phyloP scores from a whole-genome alignment of 306 rosid genomes.

The Rosa multiflora region DNA sequence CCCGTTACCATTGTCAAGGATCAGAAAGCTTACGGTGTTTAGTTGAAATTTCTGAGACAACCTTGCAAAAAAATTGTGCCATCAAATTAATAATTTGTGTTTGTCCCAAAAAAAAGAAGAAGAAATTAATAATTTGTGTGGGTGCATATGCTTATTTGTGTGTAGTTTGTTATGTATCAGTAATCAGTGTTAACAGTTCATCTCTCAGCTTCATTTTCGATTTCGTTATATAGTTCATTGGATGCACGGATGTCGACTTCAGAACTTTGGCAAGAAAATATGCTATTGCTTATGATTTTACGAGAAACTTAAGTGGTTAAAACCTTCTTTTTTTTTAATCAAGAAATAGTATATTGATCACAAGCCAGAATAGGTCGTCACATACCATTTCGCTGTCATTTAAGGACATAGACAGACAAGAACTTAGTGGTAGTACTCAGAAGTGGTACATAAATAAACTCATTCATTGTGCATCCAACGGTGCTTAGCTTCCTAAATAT shows the following conservation, averaged over 20 bases:
- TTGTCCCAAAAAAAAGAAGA: not conserved
- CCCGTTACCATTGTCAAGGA: conserved; percentile 75
- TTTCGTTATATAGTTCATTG: not conserved
- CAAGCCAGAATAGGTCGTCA: too few species aligned
- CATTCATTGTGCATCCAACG: too few species aligned
- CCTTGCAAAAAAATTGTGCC: too few species aligned
- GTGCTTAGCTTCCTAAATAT: too few species aligned
- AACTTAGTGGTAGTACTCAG: too few species aligned
- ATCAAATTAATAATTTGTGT: not conserved
- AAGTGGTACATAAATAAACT: too few species aligned
- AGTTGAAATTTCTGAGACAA: not conserved
- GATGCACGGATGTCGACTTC: not conserved
- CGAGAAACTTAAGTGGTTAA: not conserved
- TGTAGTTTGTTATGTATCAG: not conserved
- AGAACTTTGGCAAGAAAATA: not conserved
- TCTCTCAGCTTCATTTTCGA: not conserved
- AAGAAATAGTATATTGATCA: too few species aligned
- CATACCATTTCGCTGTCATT: too few species aligned
- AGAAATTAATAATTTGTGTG: not conserved
- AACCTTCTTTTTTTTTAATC: too few species aligned
- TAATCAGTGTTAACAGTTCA: not conserved
- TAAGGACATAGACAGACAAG: too few species aligned
- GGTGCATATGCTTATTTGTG: not conserved
- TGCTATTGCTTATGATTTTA: not conserved
- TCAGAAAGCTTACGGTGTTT: conserved; percentile 15